Evolutionary conservation across 495 filamentous ascomycete genomes (phyloP).

Genomic region (Aspergillus diversus): DNA sequence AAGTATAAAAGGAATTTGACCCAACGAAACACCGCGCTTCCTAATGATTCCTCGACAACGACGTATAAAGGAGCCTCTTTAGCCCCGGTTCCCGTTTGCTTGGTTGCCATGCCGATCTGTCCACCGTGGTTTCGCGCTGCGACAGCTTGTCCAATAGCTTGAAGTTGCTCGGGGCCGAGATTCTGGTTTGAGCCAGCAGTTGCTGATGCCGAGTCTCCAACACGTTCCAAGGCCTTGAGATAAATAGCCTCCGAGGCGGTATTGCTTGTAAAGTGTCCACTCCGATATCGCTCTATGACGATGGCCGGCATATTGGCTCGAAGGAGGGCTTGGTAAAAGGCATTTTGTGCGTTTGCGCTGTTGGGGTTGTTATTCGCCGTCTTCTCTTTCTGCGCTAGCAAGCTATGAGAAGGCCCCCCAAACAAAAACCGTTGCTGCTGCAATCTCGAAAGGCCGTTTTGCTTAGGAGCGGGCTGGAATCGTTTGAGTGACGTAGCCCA

Average conservation of each 20-base stretch:
- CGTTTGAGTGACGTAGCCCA: slow-evolving; percentile 34
- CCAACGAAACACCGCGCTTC: slow-evolving; percentile 83
- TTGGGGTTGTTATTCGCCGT: slow-evolving; percentile 88
- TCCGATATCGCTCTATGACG: slow-evolving; percentile 84
- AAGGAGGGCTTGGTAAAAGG: slow-evolving; percentile 90
- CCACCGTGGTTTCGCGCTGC: slow-evolving; percentile 73
- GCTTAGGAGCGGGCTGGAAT: slow-evolving; percentile 28
- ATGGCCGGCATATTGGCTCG: slow-evolving; percentile 91
- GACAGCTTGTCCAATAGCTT: slow-evolving; percentile 86
- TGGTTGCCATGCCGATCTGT: slow-evolving; percentile 53
- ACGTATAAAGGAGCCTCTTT: slow-evolving; percentile 87
- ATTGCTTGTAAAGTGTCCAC: slow-evolving; percentile 80
- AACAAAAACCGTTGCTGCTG: slow-evolving; percentile 58
- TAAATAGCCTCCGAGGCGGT: slow-evolving; percentile 72
- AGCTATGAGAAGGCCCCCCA: slow-evolving; percentile 57
- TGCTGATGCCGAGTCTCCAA: slow-evolving; percentile 55
- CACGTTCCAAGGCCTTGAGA: slow-evolving; percentile 68
- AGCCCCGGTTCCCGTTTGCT: slow-evolving; percentile 60
- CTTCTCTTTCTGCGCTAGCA: slow-evolving; percentile 76
- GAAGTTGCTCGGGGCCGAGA: slow-evolving; percentile 66
- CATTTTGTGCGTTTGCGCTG: slow-evolving; percentile 83
- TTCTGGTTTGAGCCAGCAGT: slow-evolving; percentile 39
- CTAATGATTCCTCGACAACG: slow-evolving; percentile 89
- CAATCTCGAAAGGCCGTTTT: slow-evolving; percentile 30
- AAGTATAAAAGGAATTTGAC: slow-evolving; percentile 83